Percentiles rank a stretch among this genome's conserved stretches.
Conservation (phyloP, 2,329 filamentous ascomycete species). For the Colletotrichum tanaceti region DNA sequence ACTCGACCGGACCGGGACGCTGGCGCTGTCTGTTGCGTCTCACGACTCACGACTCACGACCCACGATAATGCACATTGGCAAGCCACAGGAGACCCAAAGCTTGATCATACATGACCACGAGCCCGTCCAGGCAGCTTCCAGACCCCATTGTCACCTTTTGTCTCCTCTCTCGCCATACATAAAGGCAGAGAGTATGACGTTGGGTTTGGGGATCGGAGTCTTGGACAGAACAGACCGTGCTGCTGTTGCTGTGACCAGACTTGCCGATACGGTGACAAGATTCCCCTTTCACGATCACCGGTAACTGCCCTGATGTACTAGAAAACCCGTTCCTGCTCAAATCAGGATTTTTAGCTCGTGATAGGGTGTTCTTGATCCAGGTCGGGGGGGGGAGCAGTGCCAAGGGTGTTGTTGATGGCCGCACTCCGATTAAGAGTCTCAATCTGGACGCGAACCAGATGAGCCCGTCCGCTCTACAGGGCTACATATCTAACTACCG, state of each 20-base stretch:
- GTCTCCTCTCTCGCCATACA: background rate
- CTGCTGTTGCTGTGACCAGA: background rate
- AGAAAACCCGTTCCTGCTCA: background rate
- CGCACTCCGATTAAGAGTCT: too few species aligned
- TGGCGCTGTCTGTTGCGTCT: background rate
- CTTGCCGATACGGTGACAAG: background rate
- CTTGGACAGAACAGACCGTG: too few species aligned
- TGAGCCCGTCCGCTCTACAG: too few species aligned
- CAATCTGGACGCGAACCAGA: too few species aligned
- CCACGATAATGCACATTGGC: background rate
- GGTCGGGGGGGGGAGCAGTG: too few species aligned
- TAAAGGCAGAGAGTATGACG: background rate
- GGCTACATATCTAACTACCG: too few species aligned
- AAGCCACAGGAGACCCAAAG: background rate
- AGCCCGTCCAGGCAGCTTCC: background rate
- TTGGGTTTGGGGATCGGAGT: background rate
- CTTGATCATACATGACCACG: background rate
- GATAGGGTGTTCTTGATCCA: too few species aligned
- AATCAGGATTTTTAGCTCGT: background rate
- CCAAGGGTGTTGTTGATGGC: too few species aligned
- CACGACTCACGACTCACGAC: background rate
- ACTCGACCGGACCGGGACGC: too few species aligned
- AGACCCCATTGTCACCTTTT: background rate
- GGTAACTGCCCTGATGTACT: too few species aligned
- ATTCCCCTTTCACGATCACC: background rate